Conservation (phyloP, 345 rosid genomes). For the Eutrema japonicum region DNA sequence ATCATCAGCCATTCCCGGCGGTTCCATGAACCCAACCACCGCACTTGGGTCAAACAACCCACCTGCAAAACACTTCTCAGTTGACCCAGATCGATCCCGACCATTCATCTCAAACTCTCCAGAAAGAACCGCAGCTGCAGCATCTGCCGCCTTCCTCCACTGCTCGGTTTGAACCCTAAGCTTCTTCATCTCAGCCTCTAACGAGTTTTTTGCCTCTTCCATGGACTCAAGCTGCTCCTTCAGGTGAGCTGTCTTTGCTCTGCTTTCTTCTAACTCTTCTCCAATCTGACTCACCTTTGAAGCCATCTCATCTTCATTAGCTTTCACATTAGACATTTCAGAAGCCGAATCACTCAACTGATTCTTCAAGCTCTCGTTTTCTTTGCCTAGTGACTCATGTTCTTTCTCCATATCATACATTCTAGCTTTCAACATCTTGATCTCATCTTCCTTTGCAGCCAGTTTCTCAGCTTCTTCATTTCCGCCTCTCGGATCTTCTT, state of each 20-base stretch:
- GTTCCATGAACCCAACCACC: slow-evolving; percentile 60
- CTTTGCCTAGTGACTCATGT: slow-evolving; percentile 48
- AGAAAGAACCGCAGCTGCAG: slow-evolving; percentile 86
- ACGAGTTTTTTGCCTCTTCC: slow-evolving; percentile 59
- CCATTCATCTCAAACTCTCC: slow-evolving; percentile 68
- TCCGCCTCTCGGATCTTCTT: slow-evolving; percentile 35
- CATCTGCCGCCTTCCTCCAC: slow-evolving; percentile 96
- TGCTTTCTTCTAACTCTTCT: slow-evolving; percentile 68
- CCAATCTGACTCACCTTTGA: slow-evolving; percentile 51
- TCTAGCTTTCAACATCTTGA: slow-evolving; percentile 55
- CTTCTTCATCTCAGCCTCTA: slow-evolving; percentile 85
- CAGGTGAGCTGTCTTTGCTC: slow-evolving; percentile 48
- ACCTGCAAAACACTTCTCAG: slow-evolving; percentile 68
- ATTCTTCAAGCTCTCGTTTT: slow-evolving; percentile 62
- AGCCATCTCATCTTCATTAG: slow-evolving; percentile 56
- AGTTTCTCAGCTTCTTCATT: slow-evolving; percentile 43
- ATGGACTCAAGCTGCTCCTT: slow-evolving; percentile 58
- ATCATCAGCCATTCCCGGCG: slow-evolving; percentile 64
- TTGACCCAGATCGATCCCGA: slow-evolving; percentile 68
- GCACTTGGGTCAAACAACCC: slow-evolving; percentile 53
- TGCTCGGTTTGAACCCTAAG: slow-evolving; percentile 90
- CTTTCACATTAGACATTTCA: slow-evolving; percentile 47
- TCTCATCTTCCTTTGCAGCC: slow-evolving; percentile 59
- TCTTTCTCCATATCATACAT: slow-evolving; percentile 68
- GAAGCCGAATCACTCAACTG: slow-evolving; percentile 55